Base-by-base conservation (phyloP, 2,329 filamentous ascomycete genomes). In the Bimuria novae-zelandiae region DNA sequence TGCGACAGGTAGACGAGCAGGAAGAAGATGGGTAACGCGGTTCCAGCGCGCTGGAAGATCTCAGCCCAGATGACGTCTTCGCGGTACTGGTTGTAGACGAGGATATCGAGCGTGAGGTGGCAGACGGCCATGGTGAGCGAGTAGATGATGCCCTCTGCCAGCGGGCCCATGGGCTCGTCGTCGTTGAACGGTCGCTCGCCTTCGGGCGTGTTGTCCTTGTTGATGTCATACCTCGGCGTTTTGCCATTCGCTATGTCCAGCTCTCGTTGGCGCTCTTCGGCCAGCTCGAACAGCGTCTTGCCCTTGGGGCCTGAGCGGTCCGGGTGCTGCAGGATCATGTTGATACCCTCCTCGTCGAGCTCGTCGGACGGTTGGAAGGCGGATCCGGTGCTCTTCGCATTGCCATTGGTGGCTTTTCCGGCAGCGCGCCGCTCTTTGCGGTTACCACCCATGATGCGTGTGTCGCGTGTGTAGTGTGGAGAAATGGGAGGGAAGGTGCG, bases 1-100 rank as follows among this genome's bases (percentile, higher is more conserved):
- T 78, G 75, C 32, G 76, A 68, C 40, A 79, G 65, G 58, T 76
- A 80, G 41, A 79, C 70, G 19, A 79, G 60, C 12, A 79, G 36
- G 37, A 76, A 73, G 54, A 81, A 73, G 10, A 79, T 66, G 0
- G 79, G 79, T 29, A 76, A 53, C 2, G 77, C 71, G 3, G 68
- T 79, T 1, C 74, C 65, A 1, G 84, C 79, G 41, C 88, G 80
- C 44, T 67, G 65, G 11, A 79, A 60, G 2, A 91, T 80, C 21
- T 77, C 72, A 1, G 66, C 51, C 85, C 86, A 90, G 3, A 80
- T 69, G 2, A 92, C 79, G 2, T 84, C 80, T 56, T 85, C 79
- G n/a, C 85, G 84, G 65, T 90, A 94, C 73, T 94, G 90, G 62
- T 87, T 82, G 70, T 91, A 88, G 19, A 92, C 89, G 10, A 94